A percentile compares a stretch with the other conserved stretches of the same genome.
These are phyloP conservation scores for Osmanthus fragrans DNA, from an alignment of 257 asterid species.

Conservation along the genomic window DNA sequence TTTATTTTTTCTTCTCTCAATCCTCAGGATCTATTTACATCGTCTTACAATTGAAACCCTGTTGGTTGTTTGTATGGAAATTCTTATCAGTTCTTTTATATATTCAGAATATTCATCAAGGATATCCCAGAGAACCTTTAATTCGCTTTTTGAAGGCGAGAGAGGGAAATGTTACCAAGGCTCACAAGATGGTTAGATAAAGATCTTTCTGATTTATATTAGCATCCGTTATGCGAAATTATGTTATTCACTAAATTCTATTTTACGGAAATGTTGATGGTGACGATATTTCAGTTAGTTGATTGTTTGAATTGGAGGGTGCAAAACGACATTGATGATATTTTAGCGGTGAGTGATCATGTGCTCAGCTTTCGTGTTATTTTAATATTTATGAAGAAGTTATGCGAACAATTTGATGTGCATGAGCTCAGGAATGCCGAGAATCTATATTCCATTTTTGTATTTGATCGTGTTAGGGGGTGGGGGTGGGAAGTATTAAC, in stretches of 20 bases:
- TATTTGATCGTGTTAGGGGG: background rate
- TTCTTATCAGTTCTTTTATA: slow-evolving; percentile 13
- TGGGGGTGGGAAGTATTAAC: slow-evolving; percentile 3
- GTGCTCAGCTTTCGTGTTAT: background rate
- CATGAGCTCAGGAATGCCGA: background rate
- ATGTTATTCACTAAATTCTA: slow-evolving; percentile 14
- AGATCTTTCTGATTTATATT: background rate
- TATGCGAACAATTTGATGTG: background rate
- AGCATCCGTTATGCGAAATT: slow-evolving; percentile 6
- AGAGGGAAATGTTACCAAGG: slow-evolving; percentile 66
- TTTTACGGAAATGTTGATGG: slow-evolving; percentile 19
- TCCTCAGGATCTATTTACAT: background rate
- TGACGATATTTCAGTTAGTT: slow-evolving; percentile 50
- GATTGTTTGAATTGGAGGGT: slow-evolving; percentile 72
- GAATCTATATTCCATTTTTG: background rate
- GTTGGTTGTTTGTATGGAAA: background rate
- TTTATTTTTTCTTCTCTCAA: too few species aligned
- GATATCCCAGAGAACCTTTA: slow-evolving; percentile 57
- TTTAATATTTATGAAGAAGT: background rate
- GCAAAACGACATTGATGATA: slow-evolving; percentile 64
- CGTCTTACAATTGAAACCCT: background rate
- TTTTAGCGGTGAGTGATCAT: slow-evolving; percentile 55
- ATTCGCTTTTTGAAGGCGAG: slow-evolving; percentile 69
- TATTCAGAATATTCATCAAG: slow-evolving; percentile 70
- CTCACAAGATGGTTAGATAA: slow-evolving; percentile 62